Evolutionary conservation across 2,329 filamentous ascomycete species (phyloP).

Genomic region (Colletotrichum scovillei): DNA sequence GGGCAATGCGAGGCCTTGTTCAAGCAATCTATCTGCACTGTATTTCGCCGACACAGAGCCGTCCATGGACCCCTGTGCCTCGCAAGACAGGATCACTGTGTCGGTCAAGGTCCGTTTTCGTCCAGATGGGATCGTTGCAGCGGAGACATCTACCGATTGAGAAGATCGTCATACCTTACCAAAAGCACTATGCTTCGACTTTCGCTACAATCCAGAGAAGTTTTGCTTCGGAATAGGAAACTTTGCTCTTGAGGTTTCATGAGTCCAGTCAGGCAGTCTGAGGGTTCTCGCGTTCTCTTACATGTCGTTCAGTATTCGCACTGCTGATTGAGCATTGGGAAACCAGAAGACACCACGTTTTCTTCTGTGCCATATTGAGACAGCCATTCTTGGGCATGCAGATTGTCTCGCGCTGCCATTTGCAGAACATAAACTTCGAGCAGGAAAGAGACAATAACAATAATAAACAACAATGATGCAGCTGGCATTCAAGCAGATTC

Average conservation of each 20-base stretch:
- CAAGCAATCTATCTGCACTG: background rate
- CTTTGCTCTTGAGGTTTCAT: constrained; percentile 17
- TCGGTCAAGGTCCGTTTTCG: constrained; percentile 29
- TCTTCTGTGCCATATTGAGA: background rate
- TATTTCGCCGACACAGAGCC: constrained; percentile 21
- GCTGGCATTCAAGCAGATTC: background rate
- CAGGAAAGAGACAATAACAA: background rate
- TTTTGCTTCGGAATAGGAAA: background rate
- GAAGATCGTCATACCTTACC: background rate
- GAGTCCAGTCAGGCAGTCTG: background rate
- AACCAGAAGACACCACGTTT: background rate
- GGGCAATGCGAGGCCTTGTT: constrained; percentile 18
- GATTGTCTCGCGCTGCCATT: background rate
- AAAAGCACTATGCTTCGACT: constrained; percentile 13
- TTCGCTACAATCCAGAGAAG: background rate
- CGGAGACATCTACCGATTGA: constrained; percentile 19
- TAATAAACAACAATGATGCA: background rate
- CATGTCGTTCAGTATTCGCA: background rate
- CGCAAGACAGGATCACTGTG: constrained; percentile 22
- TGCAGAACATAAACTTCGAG: background rate
- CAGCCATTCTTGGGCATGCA: background rate
- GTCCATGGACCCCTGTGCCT: constrained; percentile 25
- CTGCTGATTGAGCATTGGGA: background rate
- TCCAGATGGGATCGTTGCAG: constrained; percentile 11
- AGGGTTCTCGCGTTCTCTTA: background rate